These are phyloP conservation scores for Parmales sp. DNA, from an alignment of 108 stramenopile species.

Conservation along the genomic window DNA sequence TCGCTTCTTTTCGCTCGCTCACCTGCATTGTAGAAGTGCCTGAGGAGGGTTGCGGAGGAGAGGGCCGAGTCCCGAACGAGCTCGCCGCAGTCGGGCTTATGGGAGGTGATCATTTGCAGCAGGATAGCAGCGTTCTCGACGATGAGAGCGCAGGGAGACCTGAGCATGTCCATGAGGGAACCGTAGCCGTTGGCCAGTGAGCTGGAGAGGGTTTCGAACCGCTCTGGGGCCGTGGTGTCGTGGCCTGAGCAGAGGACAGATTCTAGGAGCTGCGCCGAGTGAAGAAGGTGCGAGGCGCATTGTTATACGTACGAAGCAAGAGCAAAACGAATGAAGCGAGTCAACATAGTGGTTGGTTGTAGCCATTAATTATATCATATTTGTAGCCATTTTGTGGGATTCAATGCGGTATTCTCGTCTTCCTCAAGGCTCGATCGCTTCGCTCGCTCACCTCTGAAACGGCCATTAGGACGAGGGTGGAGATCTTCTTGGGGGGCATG, in stretches of 20 bases:
- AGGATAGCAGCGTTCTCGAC: constrained; percentile 65
- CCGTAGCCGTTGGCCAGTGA: constrained; percentile 39
- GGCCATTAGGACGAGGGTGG: background rate
- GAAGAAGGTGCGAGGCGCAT: background rate
- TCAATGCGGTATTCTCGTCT: no score
- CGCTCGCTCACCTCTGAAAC: background rate
- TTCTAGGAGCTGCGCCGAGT: constrained; percentile 34
- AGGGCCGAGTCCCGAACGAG: constrained; percentile 54
- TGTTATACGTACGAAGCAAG: background rate
- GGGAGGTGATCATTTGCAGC: constrained; percentile 44
- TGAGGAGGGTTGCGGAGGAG: constrained; percentile 46
- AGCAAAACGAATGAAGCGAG: background rate
- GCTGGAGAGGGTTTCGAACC: constrained; percentile 32
- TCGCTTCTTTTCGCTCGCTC: no score
- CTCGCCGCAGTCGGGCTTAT: constrained; percentile 39
- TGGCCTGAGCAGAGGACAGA: constrained; percentile 45
- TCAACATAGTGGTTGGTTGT: no score
- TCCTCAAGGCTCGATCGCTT: background rate
- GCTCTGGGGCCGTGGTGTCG: constrained; percentile 48
- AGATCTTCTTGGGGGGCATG: constrained; percentile 1
- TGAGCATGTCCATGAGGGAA: constrained; percentile 43
- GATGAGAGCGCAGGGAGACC: constrained; percentile 51
- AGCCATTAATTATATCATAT: no score
- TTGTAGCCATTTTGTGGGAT: no score
- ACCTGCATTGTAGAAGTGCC: constrained; percentile 67